Conservation (phyloP, 306 rosid genomes). For the Clitoria ternatea region DNA sequence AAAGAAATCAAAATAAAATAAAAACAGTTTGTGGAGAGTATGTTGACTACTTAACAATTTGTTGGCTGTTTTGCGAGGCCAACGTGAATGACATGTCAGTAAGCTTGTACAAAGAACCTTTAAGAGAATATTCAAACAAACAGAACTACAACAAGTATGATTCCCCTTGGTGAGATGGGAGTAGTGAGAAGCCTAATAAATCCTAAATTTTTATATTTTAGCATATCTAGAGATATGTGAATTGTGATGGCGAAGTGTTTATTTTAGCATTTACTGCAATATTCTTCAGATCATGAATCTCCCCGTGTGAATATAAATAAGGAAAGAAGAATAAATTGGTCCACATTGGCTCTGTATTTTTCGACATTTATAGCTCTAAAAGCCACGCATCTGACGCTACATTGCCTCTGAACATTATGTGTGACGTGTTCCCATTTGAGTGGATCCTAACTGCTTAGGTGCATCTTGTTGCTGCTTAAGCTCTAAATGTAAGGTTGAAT, state of each 20-base stretch:
- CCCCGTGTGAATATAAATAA: too few species aligned
- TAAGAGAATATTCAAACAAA: neutral
- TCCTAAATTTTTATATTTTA: neutral
- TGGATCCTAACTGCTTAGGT: neutral
- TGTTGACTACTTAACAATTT: neutral
- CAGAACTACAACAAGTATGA: neutral
- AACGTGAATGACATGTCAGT: neutral
- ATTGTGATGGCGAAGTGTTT: neutral
- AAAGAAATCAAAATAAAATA: neutral
- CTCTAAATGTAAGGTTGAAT: neutral
- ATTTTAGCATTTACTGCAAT: too few species aligned
- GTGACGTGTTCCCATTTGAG: neutral
- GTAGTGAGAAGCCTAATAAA: neutral
- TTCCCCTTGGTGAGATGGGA: neutral
- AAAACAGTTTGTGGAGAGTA: neutral
- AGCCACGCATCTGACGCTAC: too few species aligned
- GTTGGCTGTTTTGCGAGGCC: neutral
- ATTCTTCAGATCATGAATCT: too few species aligned
- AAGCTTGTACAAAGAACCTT: neutral
- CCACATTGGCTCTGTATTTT: too few species aligned
- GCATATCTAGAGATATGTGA: neutral
- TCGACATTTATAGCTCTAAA: too few species aligned
- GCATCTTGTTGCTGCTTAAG: neutral
- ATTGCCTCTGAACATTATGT: too few species aligned
- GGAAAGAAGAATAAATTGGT: too few species aligned